phyloP scores from a whole-genome alignment of 129 eudicot species.

The Saposhnikovia divaricata region DNA sequence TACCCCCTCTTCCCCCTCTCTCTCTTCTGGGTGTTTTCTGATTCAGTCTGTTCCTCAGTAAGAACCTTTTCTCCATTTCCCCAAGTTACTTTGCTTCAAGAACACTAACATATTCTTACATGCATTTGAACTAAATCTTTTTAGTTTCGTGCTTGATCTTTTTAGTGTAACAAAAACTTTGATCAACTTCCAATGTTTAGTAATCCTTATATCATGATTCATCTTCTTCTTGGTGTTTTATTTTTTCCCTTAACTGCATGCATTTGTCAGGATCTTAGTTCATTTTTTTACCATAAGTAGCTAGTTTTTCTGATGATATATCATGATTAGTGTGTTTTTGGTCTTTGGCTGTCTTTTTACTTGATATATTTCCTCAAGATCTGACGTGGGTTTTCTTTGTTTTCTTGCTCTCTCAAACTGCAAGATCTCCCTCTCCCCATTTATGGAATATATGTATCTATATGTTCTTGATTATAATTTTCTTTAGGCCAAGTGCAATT shows the following conservation, averaged over 20 bases:
- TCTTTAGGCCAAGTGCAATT: neutral
- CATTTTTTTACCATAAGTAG: neutral
- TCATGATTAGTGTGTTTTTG: slow-evolving; percentile 6
- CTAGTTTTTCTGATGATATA: neutral
- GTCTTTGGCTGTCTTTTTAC: neutral
- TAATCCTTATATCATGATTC: too few relatives aligned
- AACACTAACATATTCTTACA: neutral
- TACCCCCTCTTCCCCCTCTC: neutral
- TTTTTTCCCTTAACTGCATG: neutral
- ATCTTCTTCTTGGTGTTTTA: neutral
- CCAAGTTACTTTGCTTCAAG: neutral
- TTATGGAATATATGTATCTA: neutral
- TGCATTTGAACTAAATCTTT: neutral
- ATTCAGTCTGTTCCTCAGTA: neutral
- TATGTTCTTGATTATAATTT: neutral
- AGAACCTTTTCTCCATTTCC: slow-evolving; percentile 8
- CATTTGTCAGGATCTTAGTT: neutral
- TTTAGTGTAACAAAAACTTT: neutral
- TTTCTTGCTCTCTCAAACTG: neutral
- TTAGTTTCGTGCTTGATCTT: neutral
- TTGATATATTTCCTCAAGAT: slow-evolving; percentile 12
- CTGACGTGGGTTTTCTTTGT: slow-evolving; percentile 24
- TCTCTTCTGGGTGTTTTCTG: slow-evolving; percentile 6
- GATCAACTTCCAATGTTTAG: neutral
- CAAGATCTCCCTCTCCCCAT: neutral